A percentile compares a stretch with the other conserved stretches of the same genome.
phyloP scores from a whole-genome alignment of 1,284 basidiomycete genomes.

The Trichosporon sp. region DNA sequence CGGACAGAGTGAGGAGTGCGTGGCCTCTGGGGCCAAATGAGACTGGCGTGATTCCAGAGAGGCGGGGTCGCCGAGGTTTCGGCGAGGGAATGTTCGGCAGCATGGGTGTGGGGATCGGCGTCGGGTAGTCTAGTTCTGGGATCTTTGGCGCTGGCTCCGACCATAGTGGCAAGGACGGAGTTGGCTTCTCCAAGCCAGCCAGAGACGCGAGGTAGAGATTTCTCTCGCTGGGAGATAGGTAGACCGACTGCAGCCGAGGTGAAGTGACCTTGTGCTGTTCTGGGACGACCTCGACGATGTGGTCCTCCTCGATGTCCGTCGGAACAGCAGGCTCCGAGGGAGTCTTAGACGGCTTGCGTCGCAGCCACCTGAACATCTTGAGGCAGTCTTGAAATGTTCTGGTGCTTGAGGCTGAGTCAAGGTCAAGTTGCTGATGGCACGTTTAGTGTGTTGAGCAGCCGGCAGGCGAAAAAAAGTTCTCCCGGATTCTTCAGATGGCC shows the following conservation, averaged over 20 bases:
- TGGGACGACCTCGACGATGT: neutral
- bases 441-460: neutral
- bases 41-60: neutral
- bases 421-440: neutral
- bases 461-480: neutral
- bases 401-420: neutral
- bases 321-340: slow-evolving; percentile 7
- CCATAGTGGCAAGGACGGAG: slow-evolving; percentile 34
- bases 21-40: slow-evolving; percentile 17
- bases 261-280: slow-evolving; percentile 1
- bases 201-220: slow-evolving; percentile 43
- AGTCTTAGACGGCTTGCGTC: slow-evolving; percentile 5
- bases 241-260: neutral
- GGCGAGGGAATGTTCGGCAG: neutral
- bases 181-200: slow-evolving; percentile 27
- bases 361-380: slow-evolving; percentile 6
- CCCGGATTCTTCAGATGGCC: neutral
- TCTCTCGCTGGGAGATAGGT: slow-evolving; percentile 31
- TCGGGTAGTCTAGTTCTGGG: slow-evolving; percentile 13
- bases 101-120: slow-evolving; percentile 10
- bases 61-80: neutral
- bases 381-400: neutral
- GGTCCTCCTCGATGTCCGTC: neutral
- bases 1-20: slow-evolving; percentile 32
- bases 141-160: slow-evolving; percentile 36